phyloP scores from a whole-genome alignment of 2,329 filamentous ascomycete genomes.

The Chalara sp. region DNA sequence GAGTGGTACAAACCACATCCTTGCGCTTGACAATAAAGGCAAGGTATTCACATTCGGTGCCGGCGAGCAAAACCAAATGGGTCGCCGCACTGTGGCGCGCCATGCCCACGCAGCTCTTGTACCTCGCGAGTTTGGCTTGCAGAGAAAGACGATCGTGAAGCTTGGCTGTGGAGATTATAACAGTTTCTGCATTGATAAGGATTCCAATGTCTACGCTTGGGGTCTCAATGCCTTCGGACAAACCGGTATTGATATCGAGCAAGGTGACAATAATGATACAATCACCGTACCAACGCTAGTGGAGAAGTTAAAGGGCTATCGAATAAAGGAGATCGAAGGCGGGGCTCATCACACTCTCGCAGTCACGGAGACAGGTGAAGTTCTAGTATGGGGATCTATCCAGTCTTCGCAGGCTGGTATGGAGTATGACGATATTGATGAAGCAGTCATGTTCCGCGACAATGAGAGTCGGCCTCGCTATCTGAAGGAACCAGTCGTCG shows the following conservation, averaged over 20 bases:
- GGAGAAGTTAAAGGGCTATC: slow-evolving; percentile 52
- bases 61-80: slow-evolving; percentile 63
- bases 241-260: slow-evolving; percentile 58
- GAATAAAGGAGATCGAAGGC: slow-evolving; percentile 63
- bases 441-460: slow-evolving; percentile 57
- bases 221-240: slow-evolving; percentile 84
- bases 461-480: slow-evolving; percentile 62
- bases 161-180: slow-evolving; percentile 67
- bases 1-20: slow-evolving; percentile 50
- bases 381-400: slow-evolving; percentile 54
- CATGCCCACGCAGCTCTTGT: slow-evolving; percentile 19
- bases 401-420: slow-evolving; percentile 50
- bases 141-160: slow-evolving; percentile 20
- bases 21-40: slow-evolving; percentile 51
- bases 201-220: slow-evolving; percentile 71
- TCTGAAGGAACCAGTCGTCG: slow-evolving; percentile 55
- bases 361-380: slow-evolving; percentile 47
- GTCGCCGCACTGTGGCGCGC: slow-evolving; percentile 34
- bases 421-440: slow-evolving; percentile 45
- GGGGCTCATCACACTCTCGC: slow-evolving; percentile 71
- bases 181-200: slow-evolving; percentile 66
- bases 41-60: slow-evolving; percentile 59
- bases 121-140: slow-evolving; percentile 26
- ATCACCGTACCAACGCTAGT: slow-evolving; percentile 64
- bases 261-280: slow-evolving; percentile 62